These are phyloP conservation scores for Globisporangium megalacanthum DNA, from an alignment of 352 stramenopile species.

Conservation along the genomic window DNA sequence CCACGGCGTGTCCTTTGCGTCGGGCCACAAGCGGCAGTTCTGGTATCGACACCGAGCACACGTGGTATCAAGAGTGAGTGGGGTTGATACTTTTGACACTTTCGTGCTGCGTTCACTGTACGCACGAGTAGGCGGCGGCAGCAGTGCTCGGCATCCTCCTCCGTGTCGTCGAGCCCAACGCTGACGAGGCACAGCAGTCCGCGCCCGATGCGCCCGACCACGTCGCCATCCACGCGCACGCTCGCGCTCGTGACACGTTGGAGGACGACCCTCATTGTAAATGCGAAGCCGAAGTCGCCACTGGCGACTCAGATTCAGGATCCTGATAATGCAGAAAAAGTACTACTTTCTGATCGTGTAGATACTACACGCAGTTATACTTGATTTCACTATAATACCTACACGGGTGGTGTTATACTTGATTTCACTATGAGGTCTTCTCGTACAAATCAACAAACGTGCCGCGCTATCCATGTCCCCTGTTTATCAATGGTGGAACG, in stretches of 20 bases:
- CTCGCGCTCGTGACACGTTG: conserved; percentile 77
- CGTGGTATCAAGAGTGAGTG: neutral
- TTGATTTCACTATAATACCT: too few species aligned
- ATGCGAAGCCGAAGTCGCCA: too few species aligned
- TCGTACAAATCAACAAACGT: too few species aligned
- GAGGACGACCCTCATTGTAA: conserved; percentile 73
- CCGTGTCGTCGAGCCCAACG: conserved; percentile 68
- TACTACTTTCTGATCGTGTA: too few species aligned
- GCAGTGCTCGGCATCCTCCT: conserved; percentile 80
- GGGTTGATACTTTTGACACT: too few species aligned
- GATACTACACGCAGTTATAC: too few species aligned
- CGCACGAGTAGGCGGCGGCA: conserved; percentile 68
- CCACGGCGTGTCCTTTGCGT: conserved; percentile 47
- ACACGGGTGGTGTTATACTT: too few species aligned
- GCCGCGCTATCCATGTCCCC: too few species aligned
- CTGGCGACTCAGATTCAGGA: neutral
- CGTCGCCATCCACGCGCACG: conserved; percentile 69
- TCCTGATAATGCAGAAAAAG: too few species aligned
- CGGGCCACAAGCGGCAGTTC: conserved; percentile 79
- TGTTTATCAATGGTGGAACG: too few species aligned
- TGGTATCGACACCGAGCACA: conserved; percentile 10
- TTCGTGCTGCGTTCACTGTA: neutral
- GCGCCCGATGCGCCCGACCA: conserved; percentile 71
- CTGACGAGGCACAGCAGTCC: conserved; percentile 78
- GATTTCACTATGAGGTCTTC: too few species aligned